Conservation (phyloP, 306 rosid species). For the Prunus mume region DNA sequence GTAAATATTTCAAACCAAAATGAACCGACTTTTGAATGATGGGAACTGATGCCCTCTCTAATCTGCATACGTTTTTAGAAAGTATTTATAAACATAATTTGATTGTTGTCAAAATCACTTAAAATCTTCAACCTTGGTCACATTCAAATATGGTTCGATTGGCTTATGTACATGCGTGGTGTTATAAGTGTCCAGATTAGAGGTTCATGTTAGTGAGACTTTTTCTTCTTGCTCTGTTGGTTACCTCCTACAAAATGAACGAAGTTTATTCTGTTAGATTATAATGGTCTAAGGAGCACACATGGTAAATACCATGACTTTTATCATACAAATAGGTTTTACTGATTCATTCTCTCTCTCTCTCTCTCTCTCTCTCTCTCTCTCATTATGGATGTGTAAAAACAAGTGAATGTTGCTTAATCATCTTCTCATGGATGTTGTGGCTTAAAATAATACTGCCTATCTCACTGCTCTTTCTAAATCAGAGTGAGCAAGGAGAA, state of each 20-base stretch:
- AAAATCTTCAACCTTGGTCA: background rate
- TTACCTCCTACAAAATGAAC: background rate
- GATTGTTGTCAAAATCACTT: background rate
- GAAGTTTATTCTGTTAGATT: background rate
- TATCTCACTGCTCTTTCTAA: background rate
- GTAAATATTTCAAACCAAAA: background rate
- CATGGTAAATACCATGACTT: too few species aligned
- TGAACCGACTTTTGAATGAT: background rate
- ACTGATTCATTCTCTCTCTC: background rate
- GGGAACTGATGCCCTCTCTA: background rate
- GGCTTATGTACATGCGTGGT: background rate
- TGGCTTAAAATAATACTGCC: background rate
- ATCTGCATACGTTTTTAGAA: background rate
- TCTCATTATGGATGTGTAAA: background rate
- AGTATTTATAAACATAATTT: background rate
- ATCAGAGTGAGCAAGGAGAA: slow-evolving; percentile 72
- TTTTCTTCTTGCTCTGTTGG: background rate
- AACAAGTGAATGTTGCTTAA: background rate
- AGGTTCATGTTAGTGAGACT: background rate
- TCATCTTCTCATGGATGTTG: background rate
- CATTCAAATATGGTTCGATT: background rate
- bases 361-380: too few species aligned
- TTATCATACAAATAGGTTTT: too few species aligned
- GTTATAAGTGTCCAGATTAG: too few species aligned
- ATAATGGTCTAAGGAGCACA: too few species aligned